Evolutionary conservation across 306 rosid species (phyloP), one percentile per base, ranked within the genome.

Genomic region (Prunus kanzakura): DNA sequence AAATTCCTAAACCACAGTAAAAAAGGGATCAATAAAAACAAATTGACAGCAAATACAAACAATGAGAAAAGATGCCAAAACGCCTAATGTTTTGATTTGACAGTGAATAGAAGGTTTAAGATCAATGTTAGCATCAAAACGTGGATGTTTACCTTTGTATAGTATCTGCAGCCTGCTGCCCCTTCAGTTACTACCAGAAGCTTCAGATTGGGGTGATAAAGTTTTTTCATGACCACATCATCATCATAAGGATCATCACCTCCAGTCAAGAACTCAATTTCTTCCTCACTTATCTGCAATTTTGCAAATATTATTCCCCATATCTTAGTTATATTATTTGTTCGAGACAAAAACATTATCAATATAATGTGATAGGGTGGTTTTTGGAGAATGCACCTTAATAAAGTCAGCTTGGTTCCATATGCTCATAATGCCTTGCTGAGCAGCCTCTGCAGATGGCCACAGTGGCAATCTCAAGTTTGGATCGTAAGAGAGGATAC

Each of bases 401-500:
- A 89, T 87, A 72, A 93, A 62, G 84, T 93, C 96, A 11, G 93
- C 88, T 64, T 85, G 87, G 79, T 83, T 79, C 97, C 97, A 91
- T 68, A 93, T 82, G 79, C 87, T 86, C 96, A 89, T 87, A 29
- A 93, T 89, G 76, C 92, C 90, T 4, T 86, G 74, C 58, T 75
- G 76, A 77, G 96, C 91, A 64, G 89, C 91, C 72, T 91, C 91
- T 11, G 84, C 82, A 4, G 96, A 91, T 46, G 96, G 97, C 92
- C 97, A 91, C 19, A 93, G 82, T 4, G 96, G 84, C 90, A 93
- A 58, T 81, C 98, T 91, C 86, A 93, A 86, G 66, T 93, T 93
- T 7, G 98, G 98, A 63, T 89, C 97, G 29, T 89, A 93, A 69
- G 96, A 93, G 69, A 93, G 96, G 61, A 89, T 77, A 62, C 84